Percentiles rank a stretch among this genome's conserved stretches.
phyloP scores from a whole-genome alignment of 768 basidiomycete genomes.

The Hemileccinum impolitum region DNA sequence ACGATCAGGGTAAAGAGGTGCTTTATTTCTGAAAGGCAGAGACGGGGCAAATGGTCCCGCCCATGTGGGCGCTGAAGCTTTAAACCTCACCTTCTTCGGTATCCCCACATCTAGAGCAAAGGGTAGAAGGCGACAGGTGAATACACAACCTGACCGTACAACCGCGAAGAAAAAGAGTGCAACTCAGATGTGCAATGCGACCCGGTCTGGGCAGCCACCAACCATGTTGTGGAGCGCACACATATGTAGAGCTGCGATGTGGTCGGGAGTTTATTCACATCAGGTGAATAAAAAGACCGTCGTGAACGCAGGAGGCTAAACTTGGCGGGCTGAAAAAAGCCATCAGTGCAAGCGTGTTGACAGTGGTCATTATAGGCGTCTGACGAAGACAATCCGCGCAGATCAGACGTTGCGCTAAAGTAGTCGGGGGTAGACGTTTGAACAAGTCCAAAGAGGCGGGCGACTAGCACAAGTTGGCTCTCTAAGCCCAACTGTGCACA shows the following conservation, averaged over 20 bases:
- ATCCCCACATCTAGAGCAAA: background rate
- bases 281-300: background rate
- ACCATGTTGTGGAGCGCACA: too few relatives aligned
- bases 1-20: too few relatives aligned
- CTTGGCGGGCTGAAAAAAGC: background rate
- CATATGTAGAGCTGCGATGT: background rate
- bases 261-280: background rate
- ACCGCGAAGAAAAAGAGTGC: background rate
- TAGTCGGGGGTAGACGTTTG: too few relatives aligned
- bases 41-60: background rate
- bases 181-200: background rate
- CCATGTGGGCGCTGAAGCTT: too few relatives aligned
- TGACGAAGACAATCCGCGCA: too few relatives aligned
- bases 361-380: too few relatives aligned
- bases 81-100: background rate
- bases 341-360: too few relatives aligned
- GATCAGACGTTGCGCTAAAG: too few relatives aligned
- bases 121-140: background rate
- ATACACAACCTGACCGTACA: background rate
- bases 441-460: too few relatives aligned
- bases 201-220: background rate
- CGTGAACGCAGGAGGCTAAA: background rate
- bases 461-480: too few relatives aligned
- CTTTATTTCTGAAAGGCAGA: background rate
- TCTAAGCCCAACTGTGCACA: too few relatives aligned